Conservation (phyloP, 805 yeast genomes). For the Cyberlindnera suaveolens region DNA sequence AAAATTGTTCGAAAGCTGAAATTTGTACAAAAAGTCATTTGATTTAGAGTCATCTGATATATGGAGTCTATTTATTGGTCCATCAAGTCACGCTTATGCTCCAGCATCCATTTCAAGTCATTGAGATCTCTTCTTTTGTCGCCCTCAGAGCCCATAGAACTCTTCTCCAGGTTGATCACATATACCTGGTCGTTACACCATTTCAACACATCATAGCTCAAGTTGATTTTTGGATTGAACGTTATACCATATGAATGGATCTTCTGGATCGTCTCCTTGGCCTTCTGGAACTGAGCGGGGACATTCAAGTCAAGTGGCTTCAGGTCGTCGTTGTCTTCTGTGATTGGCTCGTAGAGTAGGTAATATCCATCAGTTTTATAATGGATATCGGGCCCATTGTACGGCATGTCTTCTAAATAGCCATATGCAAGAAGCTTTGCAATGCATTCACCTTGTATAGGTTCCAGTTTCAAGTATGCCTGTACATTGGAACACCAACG, state of each 20-base stretch:
- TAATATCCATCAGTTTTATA: constrained; percentile 24
- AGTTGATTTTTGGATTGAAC: constrained; percentile 13
- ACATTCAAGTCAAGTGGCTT: constrained; percentile 8
- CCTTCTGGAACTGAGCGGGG: constrained; percentile 11
- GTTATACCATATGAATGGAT: constrained; percentile 18
- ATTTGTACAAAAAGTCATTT: too few relatives aligned
- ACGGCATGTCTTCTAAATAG: constrained; percentile 20
- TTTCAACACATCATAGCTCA: constrained; percentile 16
- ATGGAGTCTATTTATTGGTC: background rate
- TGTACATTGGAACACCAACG: constrained; percentile 20
- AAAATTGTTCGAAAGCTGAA: too few relatives aligned
- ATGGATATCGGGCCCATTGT: constrained; percentile 15
- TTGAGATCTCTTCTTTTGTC: constrained; percentile 12
- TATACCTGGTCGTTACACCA: constrained; percentile 13
- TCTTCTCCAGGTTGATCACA: constrained; percentile 21
- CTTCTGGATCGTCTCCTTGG: constrained; percentile 11
- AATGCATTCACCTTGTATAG: constrained; percentile 19
- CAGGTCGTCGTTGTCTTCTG: constrained; percentile 10
- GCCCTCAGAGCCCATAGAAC: constrained; percentile 1
- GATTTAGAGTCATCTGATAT: too few relatives aligned
- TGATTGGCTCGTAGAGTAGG: constrained; percentile 20
- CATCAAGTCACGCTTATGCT: background rate
- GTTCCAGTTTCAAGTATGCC: constrained; percentile 12
- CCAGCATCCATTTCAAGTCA: constrained; percentile 12
- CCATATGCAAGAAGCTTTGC: constrained; percentile 23